Conservation (phyloP, 2,329 filamentous ascomycete genomes). For the Westerdykella sp. region DNA sequence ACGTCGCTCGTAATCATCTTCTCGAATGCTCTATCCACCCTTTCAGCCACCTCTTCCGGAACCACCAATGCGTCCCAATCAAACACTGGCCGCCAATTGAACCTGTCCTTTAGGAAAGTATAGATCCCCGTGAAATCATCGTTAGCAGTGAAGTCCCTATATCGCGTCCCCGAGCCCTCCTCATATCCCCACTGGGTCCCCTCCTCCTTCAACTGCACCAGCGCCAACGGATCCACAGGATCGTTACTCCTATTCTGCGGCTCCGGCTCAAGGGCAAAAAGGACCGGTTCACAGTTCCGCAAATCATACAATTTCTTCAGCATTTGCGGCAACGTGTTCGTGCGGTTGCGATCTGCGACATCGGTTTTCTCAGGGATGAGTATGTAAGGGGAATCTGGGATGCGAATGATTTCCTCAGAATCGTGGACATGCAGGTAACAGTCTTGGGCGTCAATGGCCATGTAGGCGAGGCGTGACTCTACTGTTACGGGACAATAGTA, state of each 20-base stretch:
- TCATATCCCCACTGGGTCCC: not conserved
- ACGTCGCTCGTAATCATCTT: not conserved
- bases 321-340: slow-evolving; percentile 6
- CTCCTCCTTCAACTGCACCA: slow-evolving; percentile 8
- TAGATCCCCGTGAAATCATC: slow-evolving; percentile 7
- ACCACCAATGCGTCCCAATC: slow-evolving; percentile 24
- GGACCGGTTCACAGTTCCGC: not conserved
- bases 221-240: slow-evolving; percentile 15
- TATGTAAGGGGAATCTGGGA: no score
- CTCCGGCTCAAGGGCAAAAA: slow-evolving; percentile 10
- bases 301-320: slow-evolving; percentile 5
- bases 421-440: not conserved
- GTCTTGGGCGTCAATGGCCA: not conserved
- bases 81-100: slow-evolving; percentile 22
- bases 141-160: not conserved
- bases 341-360: not conserved
- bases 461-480: no score
- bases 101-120: slow-evolving; percentile 15
- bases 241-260: slow-evolving; percentile 8
- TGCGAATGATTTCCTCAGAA: not conserved
- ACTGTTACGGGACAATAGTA: no score
- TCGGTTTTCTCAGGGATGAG: not conserved
- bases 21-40: slow-evolving; percentile 1
- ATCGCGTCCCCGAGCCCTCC: not conserved
- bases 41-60: slow-evolving; percentile 3